A percentile compares a stretch with the other conserved stretches of the same genome.
phyloP scores from a whole-genome alignment of 179 eudicot species.

The Silene vulgaris region DNA sequence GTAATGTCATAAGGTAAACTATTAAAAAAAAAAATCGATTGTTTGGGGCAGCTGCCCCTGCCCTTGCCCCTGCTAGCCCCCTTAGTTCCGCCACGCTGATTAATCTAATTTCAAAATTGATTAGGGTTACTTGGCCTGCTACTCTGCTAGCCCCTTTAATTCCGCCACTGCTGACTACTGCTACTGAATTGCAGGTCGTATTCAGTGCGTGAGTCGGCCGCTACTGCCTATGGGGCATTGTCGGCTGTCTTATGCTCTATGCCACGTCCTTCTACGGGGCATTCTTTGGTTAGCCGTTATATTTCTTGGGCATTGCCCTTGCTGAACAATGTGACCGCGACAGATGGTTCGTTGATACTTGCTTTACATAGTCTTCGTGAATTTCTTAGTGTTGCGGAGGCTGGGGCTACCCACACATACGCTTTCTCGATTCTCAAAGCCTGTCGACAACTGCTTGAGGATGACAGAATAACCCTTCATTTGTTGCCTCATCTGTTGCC shows the following conservation, averaged over 20 bases:
- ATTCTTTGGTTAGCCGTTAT: slow-evolving; percentile 66
- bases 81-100: too few relatives aligned
- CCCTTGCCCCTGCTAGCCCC: too few relatives aligned
- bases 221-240: slow-evolving; percentile 86
- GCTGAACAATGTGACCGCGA: slow-evolving; percentile 43
- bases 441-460: slow-evolving; percentile 89
- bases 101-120: too few relatives aligned
- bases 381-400: slow-evolving; percentile 80
- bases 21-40: too few relatives aligned
- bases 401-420: slow-evolving; percentile 64
- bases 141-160: too few relatives aligned
- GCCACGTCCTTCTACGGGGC: slow-evolving; percentile 54
- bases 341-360: slow-evolving; percentile 54
- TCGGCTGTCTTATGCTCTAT: slow-evolving; percentile 68
- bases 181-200: slow-evolving; percentile 47
- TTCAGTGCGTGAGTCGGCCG: slow-evolving; percentile 70
- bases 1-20: too few relatives aligned
- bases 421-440: slow-evolving; percentile 83
- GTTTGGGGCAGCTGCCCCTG: too few relatives aligned
- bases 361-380: slow-evolving; percentile 78
- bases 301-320: slow-evolving; percentile 81
- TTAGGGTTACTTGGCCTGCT: too few relatives aligned
- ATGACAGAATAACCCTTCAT: slow-evolving; percentile 86
- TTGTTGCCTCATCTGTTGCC: slow-evolving; percentile 63
- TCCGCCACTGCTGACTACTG: too few relatives aligned